Base-by-base conservation (phyloP, 805 yeast species). In the Hyphopichia homilentoma region DNA sequence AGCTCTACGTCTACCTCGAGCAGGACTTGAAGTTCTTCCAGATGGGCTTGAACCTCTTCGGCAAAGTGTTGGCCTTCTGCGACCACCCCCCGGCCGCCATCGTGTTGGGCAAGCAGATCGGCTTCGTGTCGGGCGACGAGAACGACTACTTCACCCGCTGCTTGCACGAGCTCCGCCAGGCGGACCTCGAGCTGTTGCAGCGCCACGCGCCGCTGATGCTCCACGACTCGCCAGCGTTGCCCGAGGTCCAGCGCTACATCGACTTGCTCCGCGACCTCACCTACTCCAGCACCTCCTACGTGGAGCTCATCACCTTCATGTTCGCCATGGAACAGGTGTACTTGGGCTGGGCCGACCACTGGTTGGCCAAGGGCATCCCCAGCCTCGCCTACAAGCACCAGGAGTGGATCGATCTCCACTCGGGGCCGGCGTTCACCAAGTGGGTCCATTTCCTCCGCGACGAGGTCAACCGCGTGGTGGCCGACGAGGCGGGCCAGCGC, bases 391-490 rank as follows among this genome's bases (percentile, higher is more conserved):
- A 68, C 61, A 72, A 68, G 39, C 53, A 67, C 37, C 61, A 67
- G 29, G 75, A 70, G 30, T 75, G 81, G 80, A 64, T 75, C 25
- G 62, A 52, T 27, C 49, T 75, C 31, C 80, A 75, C 40, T 67
- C 70, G 39, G 80, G 80, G 4, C 53, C 51, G 4, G 70, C 49
- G 7, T 75, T 75, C 35, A 54, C 60, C 26, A 46, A 40, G 3
- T 75, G 80, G 80, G 67, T 68, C n/a, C 41, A 53, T 4, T 73
- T 75, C 39, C 51, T 75, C 24, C 52, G 47, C 31, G 35, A 36
- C 1, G 77, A 74, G 42, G 73, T 73, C 5, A 60, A 70, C 24
- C 30, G 66, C 31, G 64, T 38, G 30, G 62, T 46, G 39, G 47
- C 31, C 34, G 57, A 45, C 45, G 57, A 31, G 41, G 55, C 41